A percentile compares a stretch with the other conserved stretches of the same genome.
Conservation (phyloP, 495 filamentous ascomycete genomes). For the Cercophora newfieldiana region DNA sequence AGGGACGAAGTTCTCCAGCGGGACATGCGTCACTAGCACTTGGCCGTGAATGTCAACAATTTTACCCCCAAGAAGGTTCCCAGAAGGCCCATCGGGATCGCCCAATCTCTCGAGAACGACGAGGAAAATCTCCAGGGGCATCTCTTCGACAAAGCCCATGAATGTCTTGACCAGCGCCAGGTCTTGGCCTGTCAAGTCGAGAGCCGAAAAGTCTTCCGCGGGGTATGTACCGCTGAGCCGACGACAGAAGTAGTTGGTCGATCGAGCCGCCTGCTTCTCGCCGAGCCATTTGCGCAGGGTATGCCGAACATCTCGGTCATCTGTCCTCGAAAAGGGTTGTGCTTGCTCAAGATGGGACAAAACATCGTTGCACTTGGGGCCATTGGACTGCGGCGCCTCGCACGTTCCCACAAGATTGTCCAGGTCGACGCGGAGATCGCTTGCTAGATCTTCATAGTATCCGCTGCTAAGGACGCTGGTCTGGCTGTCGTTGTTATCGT, state of each 20-base stretch:
- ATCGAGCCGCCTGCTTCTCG: conserved; percentile 13
- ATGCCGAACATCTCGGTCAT: conserved; percentile 6
- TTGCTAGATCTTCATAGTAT: not conserved
- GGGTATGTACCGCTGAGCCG: conserved; percentile 16
- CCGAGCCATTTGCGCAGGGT: conserved; percentile 19
- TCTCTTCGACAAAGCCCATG: not conserved
- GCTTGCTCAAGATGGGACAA: not conserved
- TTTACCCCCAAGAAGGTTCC: conserved; percentile 10
- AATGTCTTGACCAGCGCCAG: conserved; percentile 11
- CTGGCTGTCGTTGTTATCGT: not conserved
- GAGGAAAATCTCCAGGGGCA: conserved; percentile 24
- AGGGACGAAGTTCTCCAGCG: conserved; percentile 12
- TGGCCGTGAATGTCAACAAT: conserved; percentile 18
- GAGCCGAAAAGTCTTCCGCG: not conserved
- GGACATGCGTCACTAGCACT: conserved; percentile 11
- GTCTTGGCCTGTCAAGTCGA: conserved; percentile 6
- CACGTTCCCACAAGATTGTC: not conserved
- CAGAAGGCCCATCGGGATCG: not conserved
- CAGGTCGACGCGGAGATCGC: not conserved
- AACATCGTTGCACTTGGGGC: not conserved
- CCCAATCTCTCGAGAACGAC: conserved; percentile 17
- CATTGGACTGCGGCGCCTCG: not conserved
- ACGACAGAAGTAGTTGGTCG: conserved; percentile 18
- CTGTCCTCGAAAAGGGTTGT: not conserved
- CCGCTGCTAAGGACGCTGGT: not conserved